Conservation (phyloP, 192 early-diverging fungal genomes). For the Cladochytrium replicatum region DNA sequence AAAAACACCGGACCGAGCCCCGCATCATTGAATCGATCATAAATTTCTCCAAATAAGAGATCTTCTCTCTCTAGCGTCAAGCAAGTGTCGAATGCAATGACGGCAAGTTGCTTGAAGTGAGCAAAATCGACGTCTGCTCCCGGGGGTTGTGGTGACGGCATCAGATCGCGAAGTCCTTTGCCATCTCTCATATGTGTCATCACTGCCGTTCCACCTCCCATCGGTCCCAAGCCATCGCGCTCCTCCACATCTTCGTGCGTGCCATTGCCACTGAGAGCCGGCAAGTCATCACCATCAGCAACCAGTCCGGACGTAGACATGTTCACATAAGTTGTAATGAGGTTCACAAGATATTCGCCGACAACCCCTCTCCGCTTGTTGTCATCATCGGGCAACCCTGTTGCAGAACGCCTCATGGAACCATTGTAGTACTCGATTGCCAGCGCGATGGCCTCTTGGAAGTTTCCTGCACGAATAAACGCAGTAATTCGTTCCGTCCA, state of each 20-base stretch:
- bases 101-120: constrained; percentile 14
- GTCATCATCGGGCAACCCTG: constrained; percentile 24
- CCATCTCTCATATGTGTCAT: too few species aligned
- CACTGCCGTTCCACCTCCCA: too few species aligned
- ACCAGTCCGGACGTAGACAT: constrained; percentile 26
- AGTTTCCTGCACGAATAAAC: constrained; percentile 31
- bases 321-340: constrained; percentile 29
- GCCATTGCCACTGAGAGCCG: not conserved
- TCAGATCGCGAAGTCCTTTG: too few species aligned
- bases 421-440: constrained; percentile 30
- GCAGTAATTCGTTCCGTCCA: constrained; percentile 36
- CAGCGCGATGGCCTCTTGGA: constrained; percentile 29
- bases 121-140: not conserved
- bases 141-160: not conserved
- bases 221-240: not conserved
- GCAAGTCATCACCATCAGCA: not conserved
- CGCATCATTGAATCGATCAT: constrained; percentile 29
- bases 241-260: constrained; percentile 6
- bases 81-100: constrained; percentile 24
- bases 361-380: constrained; percentile 13
- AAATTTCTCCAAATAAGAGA: constrained; percentile 41
- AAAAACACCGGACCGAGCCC: constrained; percentile 24
- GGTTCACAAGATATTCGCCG: constrained; percentile 16
- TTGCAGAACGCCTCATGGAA: constrained; percentile 11
- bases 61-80: constrained; percentile 25